A percentile compares a stretch with the other conserved stretches of the same genome.
These are phyloP conservation scores for Hypoxylon sp. DNA, from an alignment of 2,329 filamentous ascomycete species.

Conservation along the genomic window DNA sequence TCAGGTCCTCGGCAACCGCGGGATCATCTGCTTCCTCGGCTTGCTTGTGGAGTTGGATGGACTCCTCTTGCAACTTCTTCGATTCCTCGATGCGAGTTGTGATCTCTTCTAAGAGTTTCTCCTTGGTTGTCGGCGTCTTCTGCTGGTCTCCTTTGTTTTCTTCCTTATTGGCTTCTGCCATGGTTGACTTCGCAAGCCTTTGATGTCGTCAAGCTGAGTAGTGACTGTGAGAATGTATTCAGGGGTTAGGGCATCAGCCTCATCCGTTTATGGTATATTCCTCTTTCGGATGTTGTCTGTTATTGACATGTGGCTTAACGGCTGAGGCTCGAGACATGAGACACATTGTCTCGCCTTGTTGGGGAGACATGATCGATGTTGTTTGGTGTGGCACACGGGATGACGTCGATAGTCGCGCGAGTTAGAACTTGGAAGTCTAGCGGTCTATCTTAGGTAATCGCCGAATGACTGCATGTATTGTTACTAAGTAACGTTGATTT, in stretches of 20 bases:
- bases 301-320: constrained; percentile 42
- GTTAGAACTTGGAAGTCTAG: constrained; percentile 17
- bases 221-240: constrained; percentile 1
- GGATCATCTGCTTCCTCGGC: constrained; percentile 51
- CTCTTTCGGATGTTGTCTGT: constrained; percentile 36
- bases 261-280: constrained; percentile 38
- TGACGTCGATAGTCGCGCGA: constrained; percentile 24
- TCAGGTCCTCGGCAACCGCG: constrained; percentile 50
- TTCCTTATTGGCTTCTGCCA: constrained; percentile 34
- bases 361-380: constrained; percentile 1
- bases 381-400: constrained; percentile 17
- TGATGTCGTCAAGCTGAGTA: not conserved
- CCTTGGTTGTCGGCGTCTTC: constrained; percentile 49
- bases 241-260: constrained; percentile 31
- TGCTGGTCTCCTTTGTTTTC: constrained; percentile 26
- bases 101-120: constrained; percentile 54
- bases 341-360: constrained; percentile 1
- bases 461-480: constrained; percentile 33
- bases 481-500: constrained; percentile 28
- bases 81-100: constrained; percentile 52
- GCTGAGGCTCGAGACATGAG: constrained; percentile 34
- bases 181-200: constrained; percentile 17
- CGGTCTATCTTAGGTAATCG: constrained; percentile 33
- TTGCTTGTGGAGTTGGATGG: constrained; percentile 48
- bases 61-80: constrained; percentile 51